A percentile compares a stretch with the other conserved stretches of the same genome.
These are phyloP conservation scores for Lyophyllum atratum DNA, from an alignment of 768 basidiomycete genomes.

Conservation along the genomic window DNA sequence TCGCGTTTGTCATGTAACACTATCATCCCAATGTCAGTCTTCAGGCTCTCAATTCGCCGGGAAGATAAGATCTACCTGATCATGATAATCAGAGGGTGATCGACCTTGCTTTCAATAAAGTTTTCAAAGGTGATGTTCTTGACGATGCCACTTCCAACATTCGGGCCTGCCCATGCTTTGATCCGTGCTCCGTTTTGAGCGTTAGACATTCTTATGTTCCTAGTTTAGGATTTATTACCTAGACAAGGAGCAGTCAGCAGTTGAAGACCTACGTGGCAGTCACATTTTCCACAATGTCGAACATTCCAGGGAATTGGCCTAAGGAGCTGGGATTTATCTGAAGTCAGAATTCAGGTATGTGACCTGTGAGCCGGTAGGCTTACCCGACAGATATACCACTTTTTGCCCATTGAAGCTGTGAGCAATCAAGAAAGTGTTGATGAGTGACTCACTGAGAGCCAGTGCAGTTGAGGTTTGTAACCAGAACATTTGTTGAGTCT, in stretches of 20 bases:
- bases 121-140: slow-evolving; percentile 56
- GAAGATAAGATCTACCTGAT: slow-evolving; percentile 37
- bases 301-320: slow-evolving; percentile 53
- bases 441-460: slow-evolving; percentile 51
- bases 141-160: slow-evolving; percentile 59
- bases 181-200: slow-evolving; percentile 69
- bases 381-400: slow-evolving; percentile 59
- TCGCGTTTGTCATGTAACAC: slow-evolving; percentile 51
- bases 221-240: slow-evolving; percentile 17
- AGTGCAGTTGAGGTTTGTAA: slow-evolving; percentile 58
- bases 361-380: not conserved
- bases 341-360: not conserved
- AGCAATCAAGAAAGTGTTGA: not conserved
- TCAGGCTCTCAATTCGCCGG: not conserved
- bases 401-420: not conserved
- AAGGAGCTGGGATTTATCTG: slow-evolving; percentile 44
- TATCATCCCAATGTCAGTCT: slow-evolving; percentile 15
- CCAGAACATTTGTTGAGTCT: slow-evolving; percentile 58
- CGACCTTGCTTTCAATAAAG: slow-evolving; percentile 54
- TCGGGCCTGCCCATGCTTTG: slow-evolving; percentile 65
- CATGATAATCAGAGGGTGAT: slow-evolving; percentile 62
- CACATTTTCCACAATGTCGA: slow-evolving; percentile 65
- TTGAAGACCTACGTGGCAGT: slow-evolving; percentile 40
- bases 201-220: slow-evolving; percentile 60
- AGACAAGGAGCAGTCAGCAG: not conserved